Conservation (phyloP, 208 protist genomes). For the Wallacemonas sp. region DNA sequence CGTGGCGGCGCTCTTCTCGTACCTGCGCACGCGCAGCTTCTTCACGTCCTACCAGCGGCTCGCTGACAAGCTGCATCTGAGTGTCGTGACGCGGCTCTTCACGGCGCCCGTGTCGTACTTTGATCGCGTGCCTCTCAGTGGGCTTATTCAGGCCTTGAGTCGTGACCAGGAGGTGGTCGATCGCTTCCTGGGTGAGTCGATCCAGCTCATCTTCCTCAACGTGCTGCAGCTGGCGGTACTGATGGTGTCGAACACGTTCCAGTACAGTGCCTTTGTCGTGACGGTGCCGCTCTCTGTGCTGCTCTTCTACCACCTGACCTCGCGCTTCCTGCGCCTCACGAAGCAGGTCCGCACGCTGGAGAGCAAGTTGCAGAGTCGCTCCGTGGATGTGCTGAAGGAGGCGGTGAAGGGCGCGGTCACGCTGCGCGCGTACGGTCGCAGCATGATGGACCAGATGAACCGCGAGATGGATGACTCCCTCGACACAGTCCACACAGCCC, state of each 20-base stretch:
- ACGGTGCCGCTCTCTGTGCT: constrained; percentile 65
- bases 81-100: constrained; percentile 60
- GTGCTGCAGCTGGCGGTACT: constrained; percentile 64
- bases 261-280: constrained; percentile 57
- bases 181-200: constrained; percentile 50
- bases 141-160: constrained; percentile 57
- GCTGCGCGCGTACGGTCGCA: constrained; percentile 56
- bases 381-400: constrained; percentile 62
- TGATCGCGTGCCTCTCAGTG: constrained; percentile 60
- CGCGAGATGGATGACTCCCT: constrained; percentile 62
- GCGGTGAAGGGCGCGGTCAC: constrained; percentile 61
- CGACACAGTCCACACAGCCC: constrained; percentile 57
- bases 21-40: constrained; percentile 57
- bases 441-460: constrained; percentile 37
- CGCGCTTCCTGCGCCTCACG: constrained; percentile 64
- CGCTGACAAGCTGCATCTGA: constrained; percentile 56
- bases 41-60: constrained; percentile 57
- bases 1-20: constrained; percentile 46
- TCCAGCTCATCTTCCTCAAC: constrained; percentile 61
- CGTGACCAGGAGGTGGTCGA: constrained; percentile 76
- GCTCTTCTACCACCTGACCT: constrained; percentile 73
- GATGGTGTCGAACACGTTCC: constrained; percentile 61
- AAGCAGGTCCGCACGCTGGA: constrained; percentile 74
- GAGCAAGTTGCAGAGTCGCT: constrained; percentile 42
- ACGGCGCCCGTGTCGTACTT: constrained; percentile 75